Evolutionary conservation across 2,329 filamentous ascomycete species (phyloP), one percentile per base, ranked within the genome.

Genomic region (Parastagonospora avenae): DNA sequence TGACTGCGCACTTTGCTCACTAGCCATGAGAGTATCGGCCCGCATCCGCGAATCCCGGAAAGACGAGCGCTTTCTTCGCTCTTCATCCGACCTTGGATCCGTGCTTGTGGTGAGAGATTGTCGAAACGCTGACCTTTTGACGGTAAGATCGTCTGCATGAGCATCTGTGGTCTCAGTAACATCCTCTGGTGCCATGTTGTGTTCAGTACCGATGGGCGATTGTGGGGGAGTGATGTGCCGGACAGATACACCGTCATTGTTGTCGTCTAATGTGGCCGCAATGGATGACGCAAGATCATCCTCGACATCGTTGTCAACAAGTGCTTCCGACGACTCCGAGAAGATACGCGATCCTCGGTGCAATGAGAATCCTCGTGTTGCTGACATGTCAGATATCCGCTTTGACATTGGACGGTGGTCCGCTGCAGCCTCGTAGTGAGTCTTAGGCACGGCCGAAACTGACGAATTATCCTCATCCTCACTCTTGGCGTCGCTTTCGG

Each of bases 221-320:
- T 59, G 55, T 12, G 60, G 50, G 12, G 62, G 63, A 6, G 71
- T 70, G 1, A 74, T 50, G 7, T 66, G 52, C 14, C 65, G 64
- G 24, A 73, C 31, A 2, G 73, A 74, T 5, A 68, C 54, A 9
- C 72, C 64, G n/a, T 80, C 80, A 24, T 57, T 31, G 27, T 86
- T 80, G 49, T 88, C 86, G 12, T 87, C 86, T 62, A 88, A 81
- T 0, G 77, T 80, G 19, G 78, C 79, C 11, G 75, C 78, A 40
- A 80, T 55, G n/a, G 78, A 80, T 9, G 78, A 80, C n/a, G 71
- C 74, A 31, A 70, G 64, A 51, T 79, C 74, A 53, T 76, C 68
- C 12, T 77, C 69, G 30, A 71, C 54, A 39, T 72, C 53, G 15
- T 67, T 45, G 12, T 65, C 65, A 11, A 76, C 56, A 5, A 71